Conservation (phyloP, 2,329 filamentous ascomycete genomes). For the Fusarium pseudograminearum region DNA sequence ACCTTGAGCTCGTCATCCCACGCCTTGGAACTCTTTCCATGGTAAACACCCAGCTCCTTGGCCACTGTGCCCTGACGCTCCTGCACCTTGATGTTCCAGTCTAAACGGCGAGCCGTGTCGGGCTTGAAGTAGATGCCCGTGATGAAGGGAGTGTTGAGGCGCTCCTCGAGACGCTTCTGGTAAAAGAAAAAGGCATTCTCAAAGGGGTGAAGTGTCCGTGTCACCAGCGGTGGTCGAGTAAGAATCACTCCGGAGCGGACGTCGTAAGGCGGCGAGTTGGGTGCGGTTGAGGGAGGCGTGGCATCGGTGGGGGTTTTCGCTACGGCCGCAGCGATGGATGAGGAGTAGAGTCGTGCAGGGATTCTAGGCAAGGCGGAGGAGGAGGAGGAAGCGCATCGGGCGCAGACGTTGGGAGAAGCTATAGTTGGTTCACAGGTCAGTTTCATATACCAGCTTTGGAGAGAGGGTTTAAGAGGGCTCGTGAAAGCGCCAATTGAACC, state of each 20-base stretch:
- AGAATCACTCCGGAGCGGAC: constrained; percentile 80
- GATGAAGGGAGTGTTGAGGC: constrained; percentile 86
- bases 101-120: constrained; percentile 83
- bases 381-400: constrained; percentile 54
- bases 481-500: constrained; percentile 38
- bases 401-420: constrained; percentile 53
- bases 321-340: constrained; percentile 47
- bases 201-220: constrained; percentile 84
- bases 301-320: constrained; percentile 34
- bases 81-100: constrained; percentile 89
- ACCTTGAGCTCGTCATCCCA: constrained; percentile 95
- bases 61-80: constrained; percentile 80
- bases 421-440: constrained; percentile 19
- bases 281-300: constrained; percentile 37
- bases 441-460: constrained; percentile 8
- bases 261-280: constrained; percentile 55
- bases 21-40: constrained; percentile 73
- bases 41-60: constrained; percentile 87
- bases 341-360: constrained; percentile 55
- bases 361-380: constrained; percentile 42
- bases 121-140: constrained; percentile 95
- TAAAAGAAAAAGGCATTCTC: constrained; percentile 97
- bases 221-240: constrained; percentile 88
- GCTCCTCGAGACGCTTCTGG: constrained; percentile 96
- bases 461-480: constrained; percentile 1